phyloP scores from a whole-genome alignment of 192 early-diverging fungal genomes.

The Backusella psychrophila region DNA sequence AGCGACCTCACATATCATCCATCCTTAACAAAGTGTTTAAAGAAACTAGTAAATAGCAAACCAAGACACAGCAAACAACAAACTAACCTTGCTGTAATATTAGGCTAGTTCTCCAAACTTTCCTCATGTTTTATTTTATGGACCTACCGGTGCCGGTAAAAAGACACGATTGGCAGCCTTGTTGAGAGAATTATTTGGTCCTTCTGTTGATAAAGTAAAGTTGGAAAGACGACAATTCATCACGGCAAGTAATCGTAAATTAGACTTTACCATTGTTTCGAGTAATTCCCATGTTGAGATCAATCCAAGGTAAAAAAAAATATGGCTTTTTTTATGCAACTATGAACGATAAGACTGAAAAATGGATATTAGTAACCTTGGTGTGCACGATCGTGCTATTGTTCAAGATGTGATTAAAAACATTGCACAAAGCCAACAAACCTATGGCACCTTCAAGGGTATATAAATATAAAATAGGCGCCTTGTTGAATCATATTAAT shows the following conservation, averaged over 20 bases:
- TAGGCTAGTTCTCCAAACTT: constrained; percentile 76
- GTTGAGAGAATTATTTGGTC: constrained; percentile 86
- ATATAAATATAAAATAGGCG: constrained; percentile 18
- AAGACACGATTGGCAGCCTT: constrained; percentile 90
- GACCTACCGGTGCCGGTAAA: constrained; percentile 95
- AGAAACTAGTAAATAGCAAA: constrained; percentile 59
- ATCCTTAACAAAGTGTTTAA: constrained; percentile 72
- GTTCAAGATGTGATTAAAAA: constrained; percentile 97
- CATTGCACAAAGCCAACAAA: constrained; percentile 93
- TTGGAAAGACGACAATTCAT: constrained; percentile 83
- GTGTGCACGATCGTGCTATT: constrained; percentile 87
- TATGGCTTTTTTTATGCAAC: too few relatives aligned
- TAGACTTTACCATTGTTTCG: constrained; percentile 83
- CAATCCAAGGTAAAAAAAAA: constrained; percentile 74
- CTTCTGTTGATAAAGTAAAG: constrained; percentile 92
- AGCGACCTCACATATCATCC: constrained; percentile 82
- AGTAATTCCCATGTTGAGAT: constrained; percentile 98
- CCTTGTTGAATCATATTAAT: not conserved
- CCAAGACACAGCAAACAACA: not conserved
- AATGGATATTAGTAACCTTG: constrained; percentile 75
- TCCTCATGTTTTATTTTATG: constrained; percentile 94
- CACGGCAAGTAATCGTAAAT: constrained; percentile 82
- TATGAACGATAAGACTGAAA: not conserved
- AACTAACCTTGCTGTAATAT: not conserved
- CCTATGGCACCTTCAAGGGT: constrained; percentile 89